These are phyloP conservation scores for Chaetomium sp. DNA, from an alignment of 2,329 filamentous ascomycete species.

Conservation along the genomic window DNA sequence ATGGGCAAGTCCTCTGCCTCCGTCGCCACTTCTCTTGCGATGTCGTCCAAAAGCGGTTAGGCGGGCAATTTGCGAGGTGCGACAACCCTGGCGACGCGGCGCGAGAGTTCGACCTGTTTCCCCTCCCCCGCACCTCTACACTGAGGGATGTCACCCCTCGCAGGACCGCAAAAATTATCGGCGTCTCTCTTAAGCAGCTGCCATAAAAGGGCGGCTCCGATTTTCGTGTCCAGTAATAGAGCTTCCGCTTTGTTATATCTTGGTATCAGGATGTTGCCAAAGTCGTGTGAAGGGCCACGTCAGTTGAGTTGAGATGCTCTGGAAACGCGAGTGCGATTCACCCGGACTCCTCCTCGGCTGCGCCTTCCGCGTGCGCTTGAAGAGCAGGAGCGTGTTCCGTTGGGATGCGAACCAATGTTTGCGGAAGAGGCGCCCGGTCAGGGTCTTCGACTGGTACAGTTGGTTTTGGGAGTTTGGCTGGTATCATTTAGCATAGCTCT, in stretches of 20 bases:
- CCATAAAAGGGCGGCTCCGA: too few relatives aligned
- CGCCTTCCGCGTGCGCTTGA: slow-evolving; percentile 53
- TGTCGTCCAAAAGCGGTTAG: slow-evolving; percentile 1
- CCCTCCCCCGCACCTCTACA: not conserved
- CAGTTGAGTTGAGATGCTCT: not conserved
- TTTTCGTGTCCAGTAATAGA: too few relatives aligned
- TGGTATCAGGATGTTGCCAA: too few relatives aligned
- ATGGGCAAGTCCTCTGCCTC: slow-evolving; percentile 2
- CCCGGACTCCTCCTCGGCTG: slow-evolving; percentile 33
- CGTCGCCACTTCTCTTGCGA: not conserved
- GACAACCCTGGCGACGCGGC: too few relatives aligned
- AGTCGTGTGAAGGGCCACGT: not conserved
- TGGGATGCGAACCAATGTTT: slow-evolving; percentile 78
- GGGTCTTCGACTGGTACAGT: slow-evolving; percentile 34
- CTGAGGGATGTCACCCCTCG: too few relatives aligned
- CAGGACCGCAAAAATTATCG: too few relatives aligned
- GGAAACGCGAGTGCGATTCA: slow-evolving; percentile 7
- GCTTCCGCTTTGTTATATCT: too few relatives aligned
- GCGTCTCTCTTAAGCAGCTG: too few relatives aligned
- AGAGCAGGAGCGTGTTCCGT: slow-evolving; percentile 66
- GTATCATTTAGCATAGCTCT: slow-evolving; percentile 14
- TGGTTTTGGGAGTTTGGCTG: slow-evolving; percentile 64
- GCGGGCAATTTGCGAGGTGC: slow-evolving; percentile 7
- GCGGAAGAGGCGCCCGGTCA: slow-evolving; percentile 52
- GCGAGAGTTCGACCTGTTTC: not conserved